phyloP scores from a whole-genome alignment of 2,329 filamentous ascomycete genomes.

The Colletotrichum sp. region DNA sequence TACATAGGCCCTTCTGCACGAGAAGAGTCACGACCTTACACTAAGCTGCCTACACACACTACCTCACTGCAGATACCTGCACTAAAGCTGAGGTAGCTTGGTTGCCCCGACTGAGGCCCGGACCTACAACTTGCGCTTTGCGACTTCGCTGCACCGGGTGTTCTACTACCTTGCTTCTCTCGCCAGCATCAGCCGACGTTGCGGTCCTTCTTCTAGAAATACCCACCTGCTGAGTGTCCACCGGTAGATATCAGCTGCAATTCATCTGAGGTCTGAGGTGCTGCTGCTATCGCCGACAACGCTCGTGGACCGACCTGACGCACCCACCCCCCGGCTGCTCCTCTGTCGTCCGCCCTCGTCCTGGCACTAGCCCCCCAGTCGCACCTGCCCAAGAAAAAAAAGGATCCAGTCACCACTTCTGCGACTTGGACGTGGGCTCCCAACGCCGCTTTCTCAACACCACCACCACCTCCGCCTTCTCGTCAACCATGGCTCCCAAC shows the following conservation, averaged over 20 bases:
- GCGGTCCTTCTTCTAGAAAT: conserved; percentile 6
- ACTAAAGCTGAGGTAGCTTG: neutral
- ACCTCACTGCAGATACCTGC: neutral
- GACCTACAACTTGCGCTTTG: neutral
- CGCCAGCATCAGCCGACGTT: neutral
- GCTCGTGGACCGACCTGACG: neutral
- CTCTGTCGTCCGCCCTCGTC: neutral
- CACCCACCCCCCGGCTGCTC: neutral
- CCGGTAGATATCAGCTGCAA: neutral
- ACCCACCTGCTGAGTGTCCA: neutral
- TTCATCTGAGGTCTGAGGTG: neutral
- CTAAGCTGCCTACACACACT: neutral
- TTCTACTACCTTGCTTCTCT: neutral
- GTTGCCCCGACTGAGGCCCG: conserved; percentile 8
- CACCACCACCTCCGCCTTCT: neutral
- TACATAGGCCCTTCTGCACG: conserved; percentile 4
- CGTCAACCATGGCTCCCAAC: conserved; percentile 20
- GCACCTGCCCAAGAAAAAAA: neutral
- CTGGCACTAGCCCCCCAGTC: neutral
- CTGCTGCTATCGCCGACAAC: conserved; percentile 13
- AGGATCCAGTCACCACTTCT: neutral
- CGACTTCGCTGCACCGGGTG: neutral
- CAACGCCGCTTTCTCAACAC: conserved; percentile 3
- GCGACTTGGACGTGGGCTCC: conserved; percentile 1
- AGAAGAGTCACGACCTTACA: conserved; percentile 8